Evolutionary conservation across 2,329 filamentous ascomycete genomes (phyloP).

Genomic region (Colletotrichum viniferum): DNA sequence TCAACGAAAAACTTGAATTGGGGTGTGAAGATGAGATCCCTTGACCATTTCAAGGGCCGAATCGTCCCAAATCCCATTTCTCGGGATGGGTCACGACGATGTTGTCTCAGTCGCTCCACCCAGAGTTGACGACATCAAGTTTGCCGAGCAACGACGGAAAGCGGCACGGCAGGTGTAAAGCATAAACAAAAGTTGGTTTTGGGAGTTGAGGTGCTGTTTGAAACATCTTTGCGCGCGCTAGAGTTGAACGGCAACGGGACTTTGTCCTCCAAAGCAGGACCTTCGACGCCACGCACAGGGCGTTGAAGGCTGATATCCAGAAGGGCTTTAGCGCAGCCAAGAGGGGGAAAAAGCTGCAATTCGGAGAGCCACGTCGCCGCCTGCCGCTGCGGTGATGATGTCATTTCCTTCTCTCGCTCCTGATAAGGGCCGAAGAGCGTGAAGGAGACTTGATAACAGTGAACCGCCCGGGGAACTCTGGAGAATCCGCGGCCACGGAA

Average conservation of each 20-base stretch:
- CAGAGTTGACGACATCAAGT: not conserved
- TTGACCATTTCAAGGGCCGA: not conserved
- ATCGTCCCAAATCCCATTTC: not conserved
- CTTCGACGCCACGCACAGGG: slow-evolving; percentile 4
- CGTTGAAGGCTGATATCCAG: not conserved
- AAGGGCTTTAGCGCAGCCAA: not conserved
- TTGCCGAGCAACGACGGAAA: not conserved
- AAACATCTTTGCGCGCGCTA: slow-evolving; percentile 16
- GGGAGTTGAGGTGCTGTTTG: not conserved
- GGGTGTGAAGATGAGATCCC: not conserved
- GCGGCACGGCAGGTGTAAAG: not conserved
- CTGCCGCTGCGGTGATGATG: not conserved
- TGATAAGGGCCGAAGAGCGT: not conserved
- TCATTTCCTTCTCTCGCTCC: not conserved
- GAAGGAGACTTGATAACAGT: not conserved
- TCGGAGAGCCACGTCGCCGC: slow-evolving; percentile 3
- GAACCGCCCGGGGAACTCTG: not conserved
- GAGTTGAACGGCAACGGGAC: not conserved
- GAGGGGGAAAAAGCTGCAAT: not conserved
- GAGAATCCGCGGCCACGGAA: not conserved
- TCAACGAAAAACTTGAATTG: not conserved
- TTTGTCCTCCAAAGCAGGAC: not conserved
- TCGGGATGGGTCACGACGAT: not conserved
- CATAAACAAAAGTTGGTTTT: not conserved
- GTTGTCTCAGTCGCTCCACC: not conserved